These are phyloP conservation scores for Aspergillus novofumigatus DNA, from an alignment of 2,329 filamentous ascomycete species.

Conservation along the genomic window DNA sequence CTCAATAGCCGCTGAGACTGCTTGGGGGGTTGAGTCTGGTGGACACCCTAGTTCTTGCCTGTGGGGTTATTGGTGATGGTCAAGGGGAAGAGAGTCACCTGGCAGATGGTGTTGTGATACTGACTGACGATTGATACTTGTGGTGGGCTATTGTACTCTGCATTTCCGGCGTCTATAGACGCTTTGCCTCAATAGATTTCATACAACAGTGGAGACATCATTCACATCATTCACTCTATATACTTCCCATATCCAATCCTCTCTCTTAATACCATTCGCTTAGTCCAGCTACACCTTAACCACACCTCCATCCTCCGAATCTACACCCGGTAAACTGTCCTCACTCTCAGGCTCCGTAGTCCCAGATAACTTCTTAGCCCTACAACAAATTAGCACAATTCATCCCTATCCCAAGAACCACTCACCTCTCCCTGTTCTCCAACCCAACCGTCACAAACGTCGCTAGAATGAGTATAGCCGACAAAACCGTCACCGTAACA, in stretches of 20 bases:
- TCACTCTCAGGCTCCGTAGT: not conserved
- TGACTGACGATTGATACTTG: not conserved
- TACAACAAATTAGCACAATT: not conserved
- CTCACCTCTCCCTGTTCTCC: not conserved
- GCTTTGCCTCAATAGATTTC: no score
- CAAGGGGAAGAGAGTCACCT: slow-evolving; percentile 38
- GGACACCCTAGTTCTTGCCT: slow-evolving; percentile 39
- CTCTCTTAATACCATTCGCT: no score
- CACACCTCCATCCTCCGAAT: not conserved
- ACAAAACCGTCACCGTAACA: slow-evolving; percentile 51
- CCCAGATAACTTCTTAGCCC: not conserved
- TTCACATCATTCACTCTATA: no score
- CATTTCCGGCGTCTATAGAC: not conserved
- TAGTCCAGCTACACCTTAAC: not conserved
- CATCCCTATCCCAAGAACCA: not conserved
- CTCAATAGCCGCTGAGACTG: slow-evolving; percentile 28
- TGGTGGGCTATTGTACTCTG: not conserved
- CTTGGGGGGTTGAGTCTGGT: slow-evolving; percentile 38
- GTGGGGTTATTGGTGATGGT: slow-evolving; percentile 39
- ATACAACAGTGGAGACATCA: no score
- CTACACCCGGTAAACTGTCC: not conserved
- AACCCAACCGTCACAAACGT: slow-evolving; percentile 43
- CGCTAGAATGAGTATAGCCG: slow-evolving; percentile 48
- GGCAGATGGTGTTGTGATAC: slow-evolving; percentile 38
- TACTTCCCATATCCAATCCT: no score